Evolutionary conservation across 139 green algal species (phyloP).

Genomic region (Coelastrella sp.): DNA sequence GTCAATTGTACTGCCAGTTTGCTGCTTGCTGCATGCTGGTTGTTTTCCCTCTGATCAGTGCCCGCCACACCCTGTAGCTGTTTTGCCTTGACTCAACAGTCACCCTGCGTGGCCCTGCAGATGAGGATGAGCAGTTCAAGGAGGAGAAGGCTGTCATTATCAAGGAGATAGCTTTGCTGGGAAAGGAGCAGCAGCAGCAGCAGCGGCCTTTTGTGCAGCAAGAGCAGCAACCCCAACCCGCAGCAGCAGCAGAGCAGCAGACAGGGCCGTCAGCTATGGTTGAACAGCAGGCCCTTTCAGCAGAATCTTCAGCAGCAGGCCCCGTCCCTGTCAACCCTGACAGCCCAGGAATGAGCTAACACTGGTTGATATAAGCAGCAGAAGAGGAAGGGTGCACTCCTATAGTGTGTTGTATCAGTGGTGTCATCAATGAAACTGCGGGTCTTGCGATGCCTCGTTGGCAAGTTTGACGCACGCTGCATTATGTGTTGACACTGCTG

Average conservation of each 20-base stretch:
- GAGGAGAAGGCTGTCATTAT: slow-evolving; percentile 94
- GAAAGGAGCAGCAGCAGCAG: slow-evolving; percentile 43
- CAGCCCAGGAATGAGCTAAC: not conserved
- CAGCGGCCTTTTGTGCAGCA: not conserved
- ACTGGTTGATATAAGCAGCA: no score
- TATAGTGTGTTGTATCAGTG: no score
- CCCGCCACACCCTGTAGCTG: not conserved
- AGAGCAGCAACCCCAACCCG: slow-evolving; percentile 20
- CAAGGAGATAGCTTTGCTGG: slow-evolving; percentile 72
- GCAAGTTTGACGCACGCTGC: no score
- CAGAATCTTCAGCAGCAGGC: not conserved
- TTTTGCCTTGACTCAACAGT: not conserved
- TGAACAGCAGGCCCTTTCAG: not conserved
- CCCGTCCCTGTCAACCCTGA: not conserved
- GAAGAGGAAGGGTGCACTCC: no score
- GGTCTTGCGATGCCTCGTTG: no score
- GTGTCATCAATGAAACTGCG: no score
- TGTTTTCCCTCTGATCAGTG: not conserved
- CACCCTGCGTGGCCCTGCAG: slow-evolving; percentile 3
- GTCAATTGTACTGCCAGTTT: not conserved
- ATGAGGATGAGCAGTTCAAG: slow-evolving; percentile 89
- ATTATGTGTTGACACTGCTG: no score
- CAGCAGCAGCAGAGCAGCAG: slow-evolving; percentile 12
- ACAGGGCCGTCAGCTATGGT: not conserved
- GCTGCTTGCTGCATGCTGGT: not conserved